These are phyloP conservation scores for Saccharomycopsis vini DNA, from an alignment of 805 yeast species.

Conservation along the genomic window DNA sequence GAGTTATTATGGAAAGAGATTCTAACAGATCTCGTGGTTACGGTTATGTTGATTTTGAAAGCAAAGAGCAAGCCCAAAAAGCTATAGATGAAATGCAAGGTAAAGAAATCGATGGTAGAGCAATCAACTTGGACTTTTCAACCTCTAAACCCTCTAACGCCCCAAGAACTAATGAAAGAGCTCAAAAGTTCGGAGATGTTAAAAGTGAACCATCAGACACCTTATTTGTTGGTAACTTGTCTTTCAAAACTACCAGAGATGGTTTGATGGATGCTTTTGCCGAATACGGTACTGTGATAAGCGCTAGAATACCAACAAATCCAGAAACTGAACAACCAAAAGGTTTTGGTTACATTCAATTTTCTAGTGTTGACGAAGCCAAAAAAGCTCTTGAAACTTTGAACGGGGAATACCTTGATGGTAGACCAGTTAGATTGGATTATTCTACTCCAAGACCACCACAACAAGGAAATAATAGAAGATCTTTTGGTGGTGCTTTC, in stretches of 20 bases:
- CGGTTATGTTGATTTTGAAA: constrained; percentile 92
- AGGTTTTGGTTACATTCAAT: constrained; percentile 98
- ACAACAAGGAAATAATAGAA: constrained; percentile 30
- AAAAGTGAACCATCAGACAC: constrained; percentile 93
- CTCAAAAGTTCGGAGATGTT: constrained; percentile 81
- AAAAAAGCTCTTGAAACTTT: constrained; percentile 76
- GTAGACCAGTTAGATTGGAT: constrained; percentile 92
- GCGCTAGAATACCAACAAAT: constrained; percentile 94
- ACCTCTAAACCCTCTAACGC: constrained; percentile 63
- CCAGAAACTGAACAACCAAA: constrained; percentile 98
- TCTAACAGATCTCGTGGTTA: constrained; percentile 93
- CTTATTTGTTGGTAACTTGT: constrained; percentile 89
- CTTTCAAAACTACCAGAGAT: constrained; percentile 84
- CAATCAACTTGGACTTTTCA: constrained; percentile 88
- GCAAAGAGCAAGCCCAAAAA: constrained; percentile 69
- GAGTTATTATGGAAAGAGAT: constrained; percentile 90
- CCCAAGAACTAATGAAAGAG: constrained; percentile 62
- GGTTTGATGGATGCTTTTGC: constrained; percentile 63
- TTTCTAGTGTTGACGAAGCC: constrained; percentile 79
- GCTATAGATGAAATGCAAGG: constrained; percentile 84
- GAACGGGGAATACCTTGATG: constrained; percentile 83
- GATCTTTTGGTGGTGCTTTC: constrained; percentile 30
- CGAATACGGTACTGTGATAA: constrained; percentile 70
- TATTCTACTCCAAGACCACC: constrained; percentile 81
- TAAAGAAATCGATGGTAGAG: constrained; percentile 93